These are phyloP conservation scores for Cyberlindnera maritima DNA, from an alignment of 805 yeast genomes.

Conservation along the genomic window DNA sequence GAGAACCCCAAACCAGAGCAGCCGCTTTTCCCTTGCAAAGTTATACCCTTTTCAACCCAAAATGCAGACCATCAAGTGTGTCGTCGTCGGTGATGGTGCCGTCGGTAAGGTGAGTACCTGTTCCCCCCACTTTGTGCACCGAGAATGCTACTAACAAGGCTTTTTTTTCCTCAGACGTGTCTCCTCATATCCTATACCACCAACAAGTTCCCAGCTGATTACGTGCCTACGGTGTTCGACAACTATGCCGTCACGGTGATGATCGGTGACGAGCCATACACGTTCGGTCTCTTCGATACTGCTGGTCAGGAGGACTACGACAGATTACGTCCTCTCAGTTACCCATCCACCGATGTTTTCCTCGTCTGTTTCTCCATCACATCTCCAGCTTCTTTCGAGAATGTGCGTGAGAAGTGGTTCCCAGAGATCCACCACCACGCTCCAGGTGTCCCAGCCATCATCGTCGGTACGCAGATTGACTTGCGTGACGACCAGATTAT, in stretches of 20 bases:
- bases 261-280: slow-evolving; percentile 98
- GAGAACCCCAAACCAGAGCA: not conserved
- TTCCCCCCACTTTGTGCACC: not conserved
- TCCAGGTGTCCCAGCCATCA: slow-evolving; percentile 96
- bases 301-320: slow-evolving; percentile 99
- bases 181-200: slow-evolving; percentile 94
- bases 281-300: slow-evolving; percentile 95
- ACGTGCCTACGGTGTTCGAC: slow-evolving; percentile 98
- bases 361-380: slow-evolving; percentile 94
- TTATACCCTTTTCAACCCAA: no score
- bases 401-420: slow-evolving; percentile 97
- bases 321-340: slow-evolving; percentile 91
- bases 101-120: slow-evolving; percentile 71
- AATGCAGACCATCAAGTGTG: slow-evolving; percentile 77
- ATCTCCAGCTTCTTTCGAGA: slow-evolving; percentile 95
- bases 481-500: slow-evolving; percentile 91
- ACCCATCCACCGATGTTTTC: slow-evolving; percentile 96
- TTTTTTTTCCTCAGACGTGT: slow-evolving; percentile 57
- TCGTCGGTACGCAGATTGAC: slow-evolving; percentile 96
- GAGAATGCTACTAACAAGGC: slow-evolving; percentile 5
- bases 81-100: slow-evolving; percentile 99
- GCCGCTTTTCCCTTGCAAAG: no score
- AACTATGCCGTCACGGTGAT: slow-evolving; percentile 92
- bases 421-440: slow-evolving; percentile 98
- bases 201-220: slow-evolving; percentile 95